Evolutionary conservation across 2,329 filamentous ascomycete species (phyloP), one percentile per base, ranked within the genome.

Genomic region (Xylaria sp.): DNA sequence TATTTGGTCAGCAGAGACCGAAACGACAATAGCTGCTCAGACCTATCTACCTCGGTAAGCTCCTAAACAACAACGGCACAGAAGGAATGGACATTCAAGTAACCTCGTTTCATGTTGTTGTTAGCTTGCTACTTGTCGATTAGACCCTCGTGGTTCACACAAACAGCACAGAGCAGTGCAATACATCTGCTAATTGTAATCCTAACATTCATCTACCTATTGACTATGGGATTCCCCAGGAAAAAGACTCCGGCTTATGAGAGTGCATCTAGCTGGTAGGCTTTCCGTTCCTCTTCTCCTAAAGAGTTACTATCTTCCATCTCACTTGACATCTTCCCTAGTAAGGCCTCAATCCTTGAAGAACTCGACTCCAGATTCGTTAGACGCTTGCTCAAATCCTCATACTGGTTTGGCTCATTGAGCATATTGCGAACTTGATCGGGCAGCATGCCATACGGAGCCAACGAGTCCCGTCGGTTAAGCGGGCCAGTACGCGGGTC

Each of bases 401-500:
- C 76, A 16, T 75, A 70, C 57, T 80, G 80, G 44, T 77, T 74
- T 10, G 75, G 73, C 34, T 81, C 80, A 35, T 75, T 73, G 59
- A 84, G 74, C 5, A 81, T 78, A 1, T 75, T 73, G 30, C 78
- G 76, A 62, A 85, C 70, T 69, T 83, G 82, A 54, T 79, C 76
- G 39, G 75, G 70, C 11, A 84, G 72, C 0, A 79, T 78, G 0
- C 80, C 82, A 59, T 83, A 84, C 62, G 76, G 74, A 19, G 73
- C 74, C 60, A 84, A 82, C 46, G 82, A 85, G 71, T 85, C 83
- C 52, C 83, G 75, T 42, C 82, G 76, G 52, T 76, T 76, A 11
- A 76, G 70, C 18, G 75, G 65, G 54, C 73, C 74, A 8, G 55
- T 53, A 46, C 62, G 58, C 1, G 66, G 59, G 16, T 63, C 57